A percentile compares a stretch with the other conserved stretches of the same genome.
Conservation (phyloP, 1,284 basidiomycete species). For the Xerocomus nothofagi region DNA sequence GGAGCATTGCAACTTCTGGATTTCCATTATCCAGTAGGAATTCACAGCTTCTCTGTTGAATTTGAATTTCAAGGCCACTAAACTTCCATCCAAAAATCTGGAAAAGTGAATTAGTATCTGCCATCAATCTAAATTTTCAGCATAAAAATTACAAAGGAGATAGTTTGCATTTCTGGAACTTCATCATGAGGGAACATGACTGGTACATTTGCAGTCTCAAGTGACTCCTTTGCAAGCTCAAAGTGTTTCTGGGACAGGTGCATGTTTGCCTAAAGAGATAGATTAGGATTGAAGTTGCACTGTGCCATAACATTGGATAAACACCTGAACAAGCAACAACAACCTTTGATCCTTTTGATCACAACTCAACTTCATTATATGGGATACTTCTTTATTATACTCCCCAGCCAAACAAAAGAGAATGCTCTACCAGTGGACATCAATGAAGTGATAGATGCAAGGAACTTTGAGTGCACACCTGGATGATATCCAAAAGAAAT, state of each 20-base stretch:
- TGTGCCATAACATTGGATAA: too few relatives aligned
- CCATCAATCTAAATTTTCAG: not conserved
- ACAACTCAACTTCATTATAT: not conserved
- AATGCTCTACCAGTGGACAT: not conserved
- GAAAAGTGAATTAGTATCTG: not conserved
- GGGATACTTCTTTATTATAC: not conserved
- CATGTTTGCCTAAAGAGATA: not conserved
- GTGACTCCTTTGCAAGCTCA: not conserved
- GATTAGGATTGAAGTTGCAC: not conserved
- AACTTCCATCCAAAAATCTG: not conserved
- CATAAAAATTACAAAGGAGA: not conserved
- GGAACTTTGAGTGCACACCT: not conserved
- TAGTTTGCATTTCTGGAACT: not conserved
- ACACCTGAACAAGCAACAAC: not conserved
- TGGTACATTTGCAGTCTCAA: not conserved
- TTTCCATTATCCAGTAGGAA: not conserved
- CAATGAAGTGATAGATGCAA: not conserved
- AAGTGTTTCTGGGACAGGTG: not conserved
- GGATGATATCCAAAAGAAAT: not conserved
- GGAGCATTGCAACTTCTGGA: not conserved
- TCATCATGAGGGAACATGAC: not conserved
- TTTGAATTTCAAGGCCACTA: not conserved
- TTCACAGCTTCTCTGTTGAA: not conserved
- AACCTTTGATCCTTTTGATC: not conserved
- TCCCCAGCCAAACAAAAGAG: not conserved